A percentile compares a stretch with the other conserved stretches of the same genome.
These are phyloP conservation scores for Puccinia sorghi DNA, from an alignment of 1,284 basidiomycete genomes.

Conservation along the genomic window DNA sequence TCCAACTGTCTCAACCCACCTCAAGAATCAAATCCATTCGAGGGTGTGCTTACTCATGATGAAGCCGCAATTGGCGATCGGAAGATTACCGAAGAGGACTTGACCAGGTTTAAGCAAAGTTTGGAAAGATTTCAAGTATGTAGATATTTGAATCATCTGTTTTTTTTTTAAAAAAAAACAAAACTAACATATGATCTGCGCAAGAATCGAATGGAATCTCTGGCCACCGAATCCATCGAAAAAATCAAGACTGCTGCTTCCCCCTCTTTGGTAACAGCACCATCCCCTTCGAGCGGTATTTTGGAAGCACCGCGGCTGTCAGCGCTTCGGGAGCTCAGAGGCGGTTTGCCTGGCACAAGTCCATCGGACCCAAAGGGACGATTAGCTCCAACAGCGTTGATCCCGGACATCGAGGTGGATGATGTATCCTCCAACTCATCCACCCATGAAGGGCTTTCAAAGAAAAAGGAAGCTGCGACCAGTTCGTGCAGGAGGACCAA, in stretches of 20 bases:
- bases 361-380: slow-evolving; percentile 8
- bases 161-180: not conserved
- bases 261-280: not conserved
- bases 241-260: not conserved
- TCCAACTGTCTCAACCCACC: not conserved
- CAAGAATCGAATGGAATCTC: slow-evolving; percentile 29
- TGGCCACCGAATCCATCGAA: slow-evolving; percentile 15
- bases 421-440: slow-evolving; percentile 27
- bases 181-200: not conserved
- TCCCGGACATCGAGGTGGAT: slow-evolving; percentile 27
- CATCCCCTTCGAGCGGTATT: not conserved
- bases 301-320: slow-evolving; percentile 5
- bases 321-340: slow-evolving; percentile 26
- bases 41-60: slow-evolving; percentile 20
- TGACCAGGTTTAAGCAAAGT: slow-evolving; percentile 32
- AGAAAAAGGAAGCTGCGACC: not conserved
- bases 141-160: not conserved
- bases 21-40: slow-evolving; percentile 20
- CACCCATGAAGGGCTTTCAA: not conserved
- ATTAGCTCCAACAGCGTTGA: slow-evolving; percentile 2
- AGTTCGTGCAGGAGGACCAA: not conserved
- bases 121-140: slow-evolving; percentile 24
- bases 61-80: slow-evolving; percentile 37
- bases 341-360: not conserved
- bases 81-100: slow-evolving; percentile 34